Conservation (phyloP, 768 basidiomycete species). For the Lactarius deliciosus region DNA sequence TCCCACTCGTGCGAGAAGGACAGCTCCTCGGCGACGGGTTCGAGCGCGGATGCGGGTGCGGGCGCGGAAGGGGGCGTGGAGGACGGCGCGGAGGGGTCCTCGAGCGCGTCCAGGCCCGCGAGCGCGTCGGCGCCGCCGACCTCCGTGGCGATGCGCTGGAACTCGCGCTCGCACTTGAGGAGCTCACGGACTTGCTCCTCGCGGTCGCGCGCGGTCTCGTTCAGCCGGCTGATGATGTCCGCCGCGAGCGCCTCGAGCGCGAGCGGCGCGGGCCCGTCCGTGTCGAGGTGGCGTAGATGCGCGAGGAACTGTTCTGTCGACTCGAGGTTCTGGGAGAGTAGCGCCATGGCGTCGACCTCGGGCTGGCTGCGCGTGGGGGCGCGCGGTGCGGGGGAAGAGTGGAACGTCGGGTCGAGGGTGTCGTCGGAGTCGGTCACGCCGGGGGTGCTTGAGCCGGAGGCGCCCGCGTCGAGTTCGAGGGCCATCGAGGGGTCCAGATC, state of each 20-base stretch:
- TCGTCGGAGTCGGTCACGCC: conserved; percentile 35
- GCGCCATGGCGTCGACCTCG: conserved; percentile 63
- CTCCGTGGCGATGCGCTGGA: conserved; percentile 73
- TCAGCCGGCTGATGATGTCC: conserved; percentile 72
- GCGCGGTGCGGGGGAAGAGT: conserved; percentile 36
- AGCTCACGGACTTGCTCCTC: conserved; percentile 81
- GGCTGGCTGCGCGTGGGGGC: conserved; percentile 38
- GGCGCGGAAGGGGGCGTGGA: conserved; percentile 32
- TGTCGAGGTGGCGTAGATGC: conserved; percentile 69
- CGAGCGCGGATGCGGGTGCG: conserved; percentile 27
- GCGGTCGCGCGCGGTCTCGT: conserved; percentile 71
- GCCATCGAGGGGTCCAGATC: conserved; percentile 33
- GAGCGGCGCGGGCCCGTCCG: conserved; percentile 40
- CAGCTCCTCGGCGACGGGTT: conserved; percentile 37
- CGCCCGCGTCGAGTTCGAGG: neutral
- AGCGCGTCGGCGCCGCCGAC: conserved; percentile 75
- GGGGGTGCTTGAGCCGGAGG: conserved; percentile 14
- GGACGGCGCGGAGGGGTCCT: conserved; percentile 38
- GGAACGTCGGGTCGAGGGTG: conserved; percentile 46
- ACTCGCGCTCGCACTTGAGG: conserved; percentile 74
- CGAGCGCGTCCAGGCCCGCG: conserved; percentile 64
- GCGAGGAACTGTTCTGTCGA: conserved; percentile 75
- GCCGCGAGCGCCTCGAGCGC: conserved; percentile 68
- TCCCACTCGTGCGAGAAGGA: conserved; percentile 55
- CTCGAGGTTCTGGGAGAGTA: conserved; percentile 70